These are phyloP conservation scores for Penicillium corylophilum DNA, from an alignment of 2,329 filamentous ascomycete species.

Conservation along the genomic window DNA sequence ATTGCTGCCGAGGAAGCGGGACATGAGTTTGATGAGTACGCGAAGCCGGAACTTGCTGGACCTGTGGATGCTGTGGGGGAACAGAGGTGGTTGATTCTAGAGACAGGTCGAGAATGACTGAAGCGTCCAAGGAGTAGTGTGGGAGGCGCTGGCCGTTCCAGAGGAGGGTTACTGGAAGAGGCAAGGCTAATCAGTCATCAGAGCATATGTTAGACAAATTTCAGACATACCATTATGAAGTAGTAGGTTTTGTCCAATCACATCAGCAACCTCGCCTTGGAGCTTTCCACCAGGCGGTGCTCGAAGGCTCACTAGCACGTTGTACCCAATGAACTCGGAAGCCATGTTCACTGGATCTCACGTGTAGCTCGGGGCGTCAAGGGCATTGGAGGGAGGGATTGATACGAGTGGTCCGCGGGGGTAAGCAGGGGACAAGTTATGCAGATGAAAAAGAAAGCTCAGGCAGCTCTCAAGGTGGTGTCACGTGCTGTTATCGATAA, in stretches of 20 bases:
- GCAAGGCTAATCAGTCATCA: constrained; percentile 16
- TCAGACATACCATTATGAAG: constrained; percentile 66
- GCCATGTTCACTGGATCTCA: constrained; percentile 53
- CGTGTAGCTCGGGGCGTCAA: background rate
- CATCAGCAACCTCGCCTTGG: constrained; percentile 68
- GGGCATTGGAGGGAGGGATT: background rate
- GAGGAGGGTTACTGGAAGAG: constrained; percentile 47
- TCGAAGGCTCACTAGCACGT: constrained; percentile 70
- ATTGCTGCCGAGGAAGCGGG: constrained; percentile 45
- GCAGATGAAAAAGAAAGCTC: constrained; percentile 19
- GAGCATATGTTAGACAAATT: background rate
- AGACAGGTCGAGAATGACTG: constrained; percentile 58
- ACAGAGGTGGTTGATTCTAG: constrained; percentile 21
- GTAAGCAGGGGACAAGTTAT: constrained; percentile 2
- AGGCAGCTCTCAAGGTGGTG: constrained; percentile 11
- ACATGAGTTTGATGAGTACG: constrained; percentile 23
- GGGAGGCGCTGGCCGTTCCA: constrained; percentile 54
- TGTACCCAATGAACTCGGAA: constrained; percentile 70
- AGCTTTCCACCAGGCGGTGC: constrained; percentile 64
- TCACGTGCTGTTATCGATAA: constrained; percentile 34
- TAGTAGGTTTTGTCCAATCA: constrained; percentile 67
- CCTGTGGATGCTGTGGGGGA: constrained; percentile 18
- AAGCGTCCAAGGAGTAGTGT: constrained; percentile 57
- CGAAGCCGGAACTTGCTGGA: constrained; percentile 15
- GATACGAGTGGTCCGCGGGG: background rate